A percentile compares a stretch with the other conserved stretches of the same genome.
These are phyloP conservation scores for Aspergillus quadricinctus DNA, from an alignment of 2,329 filamentous ascomycete species.

Conservation along the genomic window DNA sequence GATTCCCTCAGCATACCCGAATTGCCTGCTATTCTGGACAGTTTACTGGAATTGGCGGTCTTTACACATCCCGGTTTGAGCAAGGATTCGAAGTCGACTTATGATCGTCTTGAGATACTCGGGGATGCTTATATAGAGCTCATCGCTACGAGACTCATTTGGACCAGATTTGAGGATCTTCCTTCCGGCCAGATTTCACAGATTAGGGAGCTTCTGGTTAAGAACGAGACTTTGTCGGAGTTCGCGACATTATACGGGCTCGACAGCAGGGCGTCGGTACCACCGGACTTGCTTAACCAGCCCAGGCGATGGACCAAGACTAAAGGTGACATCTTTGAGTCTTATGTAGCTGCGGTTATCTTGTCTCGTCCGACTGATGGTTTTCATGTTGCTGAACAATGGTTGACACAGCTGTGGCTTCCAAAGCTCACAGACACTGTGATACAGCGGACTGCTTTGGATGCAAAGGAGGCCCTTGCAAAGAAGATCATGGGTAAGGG, in stretches of 20 bases:
- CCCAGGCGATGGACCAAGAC: slow-evolving; percentile 64
- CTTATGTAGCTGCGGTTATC: slow-evolving; percentile 77
- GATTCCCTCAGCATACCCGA: slow-evolving; percentile 11
- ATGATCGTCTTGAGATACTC: slow-evolving; percentile 83
- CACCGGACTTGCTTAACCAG: slow-evolving; percentile 41
- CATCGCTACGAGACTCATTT: slow-evolving; percentile 71
- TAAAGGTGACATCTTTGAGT: slow-evolving; percentile 83
- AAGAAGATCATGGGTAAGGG: slow-evolving; percentile 53
- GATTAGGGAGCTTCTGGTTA: slow-evolving; percentile 72
- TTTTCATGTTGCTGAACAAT: slow-evolving; percentile 57
- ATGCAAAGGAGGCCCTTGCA: slow-evolving; percentile 52
- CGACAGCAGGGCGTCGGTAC: slow-evolving; percentile 59
- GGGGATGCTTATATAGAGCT: slow-evolving; percentile 83
- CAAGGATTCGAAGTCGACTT: slow-evolving; percentile 42
- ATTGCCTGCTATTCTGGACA: slow-evolving; percentile 59
- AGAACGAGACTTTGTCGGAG: slow-evolving; percentile 69
- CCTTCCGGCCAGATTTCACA: slow-evolving; percentile 67
- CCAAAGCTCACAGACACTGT: slow-evolving; percentile 49
- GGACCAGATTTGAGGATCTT: slow-evolving; percentile 63
- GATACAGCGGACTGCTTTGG: slow-evolving; percentile 25
- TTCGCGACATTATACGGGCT: slow-evolving; percentile 70
- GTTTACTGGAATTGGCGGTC: slow-evolving; percentile 56
- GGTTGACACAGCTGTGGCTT: slow-evolving; percentile 73
- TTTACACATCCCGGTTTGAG: slow-evolving; percentile 61
- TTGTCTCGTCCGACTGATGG: slow-evolving; percentile 63